These are phyloP conservation scores for Cyberlindnera suaveolens DNA, from an alignment of 805 yeast genomes.

Conservation along the genomic window DNA sequence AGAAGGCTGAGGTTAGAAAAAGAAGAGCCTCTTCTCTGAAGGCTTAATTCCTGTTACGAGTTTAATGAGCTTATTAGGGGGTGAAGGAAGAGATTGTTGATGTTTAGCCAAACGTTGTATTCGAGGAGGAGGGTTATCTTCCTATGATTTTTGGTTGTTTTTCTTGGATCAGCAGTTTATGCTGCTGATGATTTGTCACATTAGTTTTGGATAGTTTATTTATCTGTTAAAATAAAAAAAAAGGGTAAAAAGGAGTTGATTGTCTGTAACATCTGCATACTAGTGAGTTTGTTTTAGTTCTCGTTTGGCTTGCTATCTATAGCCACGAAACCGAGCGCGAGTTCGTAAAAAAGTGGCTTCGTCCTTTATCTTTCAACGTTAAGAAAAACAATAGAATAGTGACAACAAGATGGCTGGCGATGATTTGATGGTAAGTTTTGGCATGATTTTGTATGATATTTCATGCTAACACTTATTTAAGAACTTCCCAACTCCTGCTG, in stretches of 20 bases:
- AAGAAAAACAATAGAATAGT: too few species aligned
- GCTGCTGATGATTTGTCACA: background rate
- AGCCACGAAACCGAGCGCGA: too few species aligned
- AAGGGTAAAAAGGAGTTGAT: conserved; percentile 1
- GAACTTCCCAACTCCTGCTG: conserved; percentile 26
- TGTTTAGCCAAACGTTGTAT: background rate
- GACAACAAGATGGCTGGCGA: conserved; percentile 31
- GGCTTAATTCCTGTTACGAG: conserved; percentile 35
- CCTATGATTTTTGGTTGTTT: background rate
- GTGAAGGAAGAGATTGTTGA: background rate
- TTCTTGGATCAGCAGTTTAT: background rate
- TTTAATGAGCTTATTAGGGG: background rate
- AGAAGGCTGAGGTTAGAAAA: conserved; percentile 97
- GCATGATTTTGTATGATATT: background rate
- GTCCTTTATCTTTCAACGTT: too few species aligned
- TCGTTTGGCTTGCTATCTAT: too few species aligned
- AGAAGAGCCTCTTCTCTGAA: conserved; percentile 99
- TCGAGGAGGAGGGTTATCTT: too few species aligned
- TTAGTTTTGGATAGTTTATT: background rate
- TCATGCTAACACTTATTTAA: conserved; percentile 5
- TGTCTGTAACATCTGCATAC: too few species aligned
- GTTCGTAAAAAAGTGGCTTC: too few species aligned
- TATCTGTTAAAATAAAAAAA: conserved; percentile 1
- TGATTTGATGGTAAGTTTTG: conserved; percentile 19
- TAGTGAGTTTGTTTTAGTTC: background rate